Conservation (phyloP, 441 rosid genomes). For the Theobroma grandiflorum region DNA sequence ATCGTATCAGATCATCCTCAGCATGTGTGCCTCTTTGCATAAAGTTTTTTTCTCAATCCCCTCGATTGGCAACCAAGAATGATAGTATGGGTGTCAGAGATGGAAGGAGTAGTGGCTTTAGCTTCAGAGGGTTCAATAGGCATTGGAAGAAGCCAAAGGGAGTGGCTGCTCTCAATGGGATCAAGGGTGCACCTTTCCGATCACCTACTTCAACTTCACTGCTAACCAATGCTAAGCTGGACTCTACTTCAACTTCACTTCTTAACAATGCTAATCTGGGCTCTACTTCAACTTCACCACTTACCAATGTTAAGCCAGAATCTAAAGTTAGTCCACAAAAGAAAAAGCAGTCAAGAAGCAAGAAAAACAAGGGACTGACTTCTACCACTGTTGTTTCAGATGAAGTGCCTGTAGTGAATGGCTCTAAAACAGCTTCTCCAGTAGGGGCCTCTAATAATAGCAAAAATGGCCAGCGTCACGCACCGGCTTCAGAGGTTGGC, state of each 20-base stretch:
- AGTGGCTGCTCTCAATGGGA: slow-evolving; percentile 39
- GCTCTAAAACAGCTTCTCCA: slow-evolving; percentile 34
- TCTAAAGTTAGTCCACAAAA: slow-evolving; percentile 37
- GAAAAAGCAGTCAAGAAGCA: slow-evolving; percentile 55
- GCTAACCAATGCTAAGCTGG: slow-evolving; percentile 25
- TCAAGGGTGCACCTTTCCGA: slow-evolving; percentile 7
- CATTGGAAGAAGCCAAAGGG: slow-evolving; percentile 51
- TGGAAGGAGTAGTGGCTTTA: slow-evolving; percentile 34
- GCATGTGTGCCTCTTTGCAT: slow-evolving; percentile 33
- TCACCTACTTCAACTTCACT: slow-evolving; percentile 21
- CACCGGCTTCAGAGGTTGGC: slow-evolving; percentile 54
- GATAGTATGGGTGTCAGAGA: slow-evolving; percentile 31
- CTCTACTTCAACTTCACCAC: slow-evolving; percentile 40
- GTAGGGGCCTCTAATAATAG: slow-evolving; percentile 31
- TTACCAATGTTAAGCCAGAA: slow-evolving; percentile 34
- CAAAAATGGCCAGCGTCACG: slow-evolving; percentile 35
- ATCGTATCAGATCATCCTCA: slow-evolving; percentile 31
- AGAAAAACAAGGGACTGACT: slow-evolving; percentile 49
- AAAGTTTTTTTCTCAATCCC: slow-evolving; percentile 56
- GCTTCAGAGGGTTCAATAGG: slow-evolving; percentile 40
- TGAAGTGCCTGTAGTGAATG: slow-evolving; percentile 32
- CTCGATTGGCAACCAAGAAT: slow-evolving; percentile 32
- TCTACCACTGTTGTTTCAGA: slow-evolving; percentile 36
- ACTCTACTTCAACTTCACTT: slow-evolving; percentile 34
- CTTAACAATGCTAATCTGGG: slow-evolving; percentile 32